A percentile compares a stretch with the other conserved stretches of the same genome.
Evolutionary conservation across 331 rosid species (phyloP).

Genomic region (Acacia concinna): DNA sequence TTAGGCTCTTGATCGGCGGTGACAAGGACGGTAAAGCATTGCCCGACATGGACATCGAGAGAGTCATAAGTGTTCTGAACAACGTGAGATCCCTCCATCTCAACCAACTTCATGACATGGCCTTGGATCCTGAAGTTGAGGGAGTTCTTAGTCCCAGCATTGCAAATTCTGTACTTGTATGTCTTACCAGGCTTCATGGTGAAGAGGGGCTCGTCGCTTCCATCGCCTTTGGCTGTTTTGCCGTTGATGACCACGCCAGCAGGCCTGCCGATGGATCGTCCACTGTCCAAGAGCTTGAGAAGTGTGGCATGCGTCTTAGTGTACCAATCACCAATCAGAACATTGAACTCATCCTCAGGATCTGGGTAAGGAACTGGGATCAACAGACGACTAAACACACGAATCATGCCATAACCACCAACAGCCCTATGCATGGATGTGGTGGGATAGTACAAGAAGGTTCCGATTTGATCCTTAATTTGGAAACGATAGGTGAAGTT

Average conservation of each 20-base stretch:
- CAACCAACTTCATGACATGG: not conserved
- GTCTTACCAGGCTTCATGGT: conserved; percentile 13
- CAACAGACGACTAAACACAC: not conserved
- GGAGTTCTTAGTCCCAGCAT: not conserved
- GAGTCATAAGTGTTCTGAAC: not conserved
- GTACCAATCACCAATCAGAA: not conserved
- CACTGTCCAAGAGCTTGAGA: not conserved
- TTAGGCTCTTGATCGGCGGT: not conserved
- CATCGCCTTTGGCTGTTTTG: not conserved
- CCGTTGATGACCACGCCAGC: not conserved
- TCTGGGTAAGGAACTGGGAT: conserved; percentile 1
- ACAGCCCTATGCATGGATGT: not conserved
- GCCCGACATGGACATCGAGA: not conserved
- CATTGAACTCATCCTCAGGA: not conserved
- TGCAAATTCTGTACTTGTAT: conserved; percentile 2
- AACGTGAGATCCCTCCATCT: not conserved
- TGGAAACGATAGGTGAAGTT: not conserved
- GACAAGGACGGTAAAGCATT: not conserved
- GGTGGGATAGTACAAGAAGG: not conserved
- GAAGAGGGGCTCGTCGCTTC: not conserved
- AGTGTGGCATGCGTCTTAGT: not conserved
- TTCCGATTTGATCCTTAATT: not conserved
- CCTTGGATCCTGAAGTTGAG: not conserved
- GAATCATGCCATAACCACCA: not conserved
- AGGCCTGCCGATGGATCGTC: not conserved